Evolutionary conservation across 768 basidiomycete species (phyloP).

Genomic region (Coprinopsis marcescibilis): DNA sequence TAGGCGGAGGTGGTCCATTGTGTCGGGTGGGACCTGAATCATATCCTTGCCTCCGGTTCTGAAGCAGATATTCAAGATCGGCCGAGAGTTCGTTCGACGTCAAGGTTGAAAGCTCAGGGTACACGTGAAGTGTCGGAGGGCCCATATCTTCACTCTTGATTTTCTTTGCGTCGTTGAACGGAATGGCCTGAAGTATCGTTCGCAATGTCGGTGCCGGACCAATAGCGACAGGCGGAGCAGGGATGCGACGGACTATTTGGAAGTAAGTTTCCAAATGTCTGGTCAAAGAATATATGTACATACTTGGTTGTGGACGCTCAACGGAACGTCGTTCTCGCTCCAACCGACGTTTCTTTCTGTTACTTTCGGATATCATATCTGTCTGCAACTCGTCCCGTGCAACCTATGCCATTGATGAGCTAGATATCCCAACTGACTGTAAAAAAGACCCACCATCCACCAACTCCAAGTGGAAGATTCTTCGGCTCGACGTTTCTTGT

Average conservation of each 20-base stretch:
- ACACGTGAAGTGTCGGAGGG: slow-evolving; percentile 20
- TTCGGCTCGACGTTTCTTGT: slow-evolving; percentile 58
- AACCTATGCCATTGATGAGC: slow-evolving; percentile 37
- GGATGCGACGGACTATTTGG: slow-evolving; percentile 50
- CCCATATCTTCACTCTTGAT: slow-evolving; percentile 19
- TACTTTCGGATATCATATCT: slow-evolving; percentile 86
- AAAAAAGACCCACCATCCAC: slow-evolving; percentile 68
- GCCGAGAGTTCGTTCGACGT: slow-evolving; percentile 40
- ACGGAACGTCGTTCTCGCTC: slow-evolving; percentile 79
- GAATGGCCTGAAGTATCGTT: slow-evolving; percentile 58
- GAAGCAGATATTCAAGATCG: slow-evolving; percentile 52
- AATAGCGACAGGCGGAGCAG: slow-evolving; percentile 41
- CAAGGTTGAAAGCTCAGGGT: slow-evolving; percentile 44
- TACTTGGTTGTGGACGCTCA: slow-evolving; percentile 74
- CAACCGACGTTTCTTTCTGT: slow-evolving; percentile 75
- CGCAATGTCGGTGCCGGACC: slow-evolving; percentile 53
- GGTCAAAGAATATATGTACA: slow-evolving; percentile 16
- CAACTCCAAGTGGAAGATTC: slow-evolving; percentile 81
- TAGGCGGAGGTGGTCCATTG: background rate
- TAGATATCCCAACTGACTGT: background rate
- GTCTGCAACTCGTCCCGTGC: slow-evolving; percentile 76
- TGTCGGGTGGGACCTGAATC: slow-evolving; percentile 2
- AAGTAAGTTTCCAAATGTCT: background rate
- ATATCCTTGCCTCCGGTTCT: slow-evolving; percentile 26
- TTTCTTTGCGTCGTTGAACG: slow-evolving; percentile 32